Base-by-base conservation (phyloP, 768 basidiomycete genomes). In the Naematelia encephala region DNA sequence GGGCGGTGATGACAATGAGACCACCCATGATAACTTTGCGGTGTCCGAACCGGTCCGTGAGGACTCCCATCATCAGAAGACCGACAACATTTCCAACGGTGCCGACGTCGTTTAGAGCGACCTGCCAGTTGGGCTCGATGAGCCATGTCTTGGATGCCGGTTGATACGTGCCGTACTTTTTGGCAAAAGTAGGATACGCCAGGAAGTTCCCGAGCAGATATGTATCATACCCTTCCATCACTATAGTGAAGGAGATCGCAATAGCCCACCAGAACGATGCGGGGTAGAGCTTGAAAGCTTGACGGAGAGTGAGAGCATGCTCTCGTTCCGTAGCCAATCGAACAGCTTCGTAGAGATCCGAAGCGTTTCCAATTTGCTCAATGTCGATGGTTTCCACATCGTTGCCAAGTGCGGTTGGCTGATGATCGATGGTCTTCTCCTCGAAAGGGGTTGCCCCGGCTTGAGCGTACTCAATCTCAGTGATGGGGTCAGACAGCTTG, bases 141-240 rank as follows among this genome's bases (percentile, higher is more conserved):
- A 50, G n/a, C 22, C 27, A 50, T 50, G 22, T 27, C 14, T 50
- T 26, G 14, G 27, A 27, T 23, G 48, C 22, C 25, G 48, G 11
- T 23, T 57, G 21, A 11, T 39, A 59, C 12, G 26, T 28, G 5
- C 64, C 64, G 50, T 51, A 66, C 42, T 57, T 57, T 48, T 52
- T 19, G 11, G 56, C 56, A 46, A 67, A 67, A 12, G 61, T 29
- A 50, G 58, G 65, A 19, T 61, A 52, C 23, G 59, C 65, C 43
- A 57, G 63, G 56, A 67, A 67, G 39, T 66, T 58, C 14, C 55
- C 54, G 16, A 54, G 14, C 14, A 43, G 39, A 14, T 49, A 22
- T 27, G 54, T 67, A 48, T 73, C 68, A 57, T 70, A 69, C 14
- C 68, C 71, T 62, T 73, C 71, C 71, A 73, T 73, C 39, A 72